Evolutionary conservation across 352 stramenopile species (phyloP), one percentile per base, ranked within the genome.

Genomic region (Elongisporangium undulatum): DNA sequence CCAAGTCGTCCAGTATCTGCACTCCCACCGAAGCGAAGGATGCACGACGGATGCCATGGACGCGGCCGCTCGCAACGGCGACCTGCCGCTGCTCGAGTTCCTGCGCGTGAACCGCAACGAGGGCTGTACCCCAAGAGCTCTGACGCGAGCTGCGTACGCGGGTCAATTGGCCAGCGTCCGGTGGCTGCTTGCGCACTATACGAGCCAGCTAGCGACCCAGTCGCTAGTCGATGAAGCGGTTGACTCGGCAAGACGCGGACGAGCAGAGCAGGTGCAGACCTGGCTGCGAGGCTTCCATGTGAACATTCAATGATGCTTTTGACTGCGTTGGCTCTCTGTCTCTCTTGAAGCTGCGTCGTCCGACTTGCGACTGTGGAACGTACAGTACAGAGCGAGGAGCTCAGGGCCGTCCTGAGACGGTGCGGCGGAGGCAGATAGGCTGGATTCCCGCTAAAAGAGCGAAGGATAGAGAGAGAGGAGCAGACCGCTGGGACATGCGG

Each of bases 1-100:
- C 7, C 59, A 55, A 2, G 49, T 80, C 19, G 66, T 84, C 7
- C 57, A 72, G 1, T 86, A 74, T 74, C 64, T 84, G 8, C 75
- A 84, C 29, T 54, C 60, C 9, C 49, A 82, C 45, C 58, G 65
- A 4, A 45, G 49, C 5, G 72, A 80, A 56, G 67, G 64, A 8
- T 82, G 72, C 56, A 78, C 64, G 4, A 78, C 64, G 2, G 70
- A 77, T 24, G 75, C 72, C 1, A 84, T 82, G 75, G 69, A 81
- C 26, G 71, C 62, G 1, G 75, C 70, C 0, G 69, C 72, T 2
- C 61, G 71, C n/a, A 73, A 77, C 16, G 72, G 75, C 19, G 70
- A 82, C 51, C n/a, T 75, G 16, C 49, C 49, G 15, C 23, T 81
- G 39, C 70, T 85, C 13, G 52, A 65, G 10, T 77, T 72, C 29